These are phyloP conservation scores for Tetrapisispora taiwanensis DNA, from an alignment of 805 yeast genomes.

Conservation along the genomic window DNA sequence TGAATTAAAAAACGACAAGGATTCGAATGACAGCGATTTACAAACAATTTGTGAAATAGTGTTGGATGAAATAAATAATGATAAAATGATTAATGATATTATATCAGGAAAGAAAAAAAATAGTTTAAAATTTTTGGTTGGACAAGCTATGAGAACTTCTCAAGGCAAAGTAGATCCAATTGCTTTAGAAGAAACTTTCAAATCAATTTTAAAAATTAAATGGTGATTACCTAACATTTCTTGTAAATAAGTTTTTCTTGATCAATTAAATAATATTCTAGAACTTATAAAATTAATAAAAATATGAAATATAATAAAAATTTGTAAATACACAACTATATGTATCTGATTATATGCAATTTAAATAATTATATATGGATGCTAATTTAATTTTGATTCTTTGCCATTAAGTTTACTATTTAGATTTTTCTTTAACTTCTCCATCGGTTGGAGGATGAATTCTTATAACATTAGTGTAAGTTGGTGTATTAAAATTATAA, in stretches of 20 bases:
- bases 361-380: background rate
- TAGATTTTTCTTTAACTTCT: slow-evolving; percentile 48
- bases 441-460: slow-evolving; percentile 80
- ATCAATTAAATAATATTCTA: background rate
- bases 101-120: slow-evolving; percentile 46
- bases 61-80: slow-evolving; percentile 32
- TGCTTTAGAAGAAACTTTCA: slow-evolving; percentile 29
- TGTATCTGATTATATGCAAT: background rate
- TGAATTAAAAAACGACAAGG: slow-evolving; percentile 33
- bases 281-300: background rate
- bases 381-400: background rate
- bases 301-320: too few relatives aligned
- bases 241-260: background rate
- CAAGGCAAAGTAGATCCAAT: slow-evolving; percentile 45
- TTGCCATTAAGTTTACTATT: background rate
- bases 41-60: slow-evolving; percentile 36
- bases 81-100: slow-evolving; percentile 48
- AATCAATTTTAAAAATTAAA: slow-evolving; percentile 16
- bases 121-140: slow-evolving; percentile 69
- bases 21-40: slow-evolving; percentile 29
- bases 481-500: slow-evolving; percentile 64
- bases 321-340: background rate
- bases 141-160: slow-evolving; percentile 71
- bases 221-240: slow-evolving; percentile 5
- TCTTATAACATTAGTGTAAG: slow-evolving; percentile 63